Evolutionary conservation across 352 stramenopile genomes (phyloP), one percentile per base, ranked within the genome.

Genomic region (Aphanomyces astaci): DNA sequence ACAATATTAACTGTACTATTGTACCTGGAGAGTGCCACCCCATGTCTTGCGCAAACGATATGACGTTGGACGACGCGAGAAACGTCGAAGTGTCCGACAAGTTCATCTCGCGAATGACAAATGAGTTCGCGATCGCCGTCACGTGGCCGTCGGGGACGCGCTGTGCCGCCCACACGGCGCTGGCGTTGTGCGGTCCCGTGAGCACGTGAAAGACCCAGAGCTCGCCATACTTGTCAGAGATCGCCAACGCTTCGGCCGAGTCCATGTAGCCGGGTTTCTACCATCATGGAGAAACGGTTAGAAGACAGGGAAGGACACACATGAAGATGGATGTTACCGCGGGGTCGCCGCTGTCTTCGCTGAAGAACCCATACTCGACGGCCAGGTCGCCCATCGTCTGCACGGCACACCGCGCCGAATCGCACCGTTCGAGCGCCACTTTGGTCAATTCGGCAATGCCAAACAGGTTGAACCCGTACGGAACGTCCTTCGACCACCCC

Each of bases 181-280:
- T 84, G 11, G 82, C 68, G 27, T 96, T 94, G 45, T 96, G 71
- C 40, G 76, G 78, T 19, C 96, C 93, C 4, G 93, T 94, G 48
- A 98, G 72, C 1, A 98, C 87, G 72, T 98, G 93, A 78, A 98
- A 98, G 27, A 98, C 80, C 92, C 94, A 98, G 19, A 88, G 84
- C 69, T 98, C 91, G 19, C 84, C 86, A 22, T 84, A 73, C 49
- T 87, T 81, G 73, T 98, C 94, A 2, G 78, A 81, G 7, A 98
- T 85, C 4, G 78, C 80, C 2, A 98, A 79, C 30, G 85, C 78
- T 71, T 98, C 94, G 4, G 82, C 86, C 71, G 80, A 90, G 74
- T 90, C 78, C 1, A 74, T 74, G 63, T 79, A 92, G 60, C 77
- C 79, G 0, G 86, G 86, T n/a, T 71, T 69, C 17, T 66, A n/a